Conservation (phyloP, 192 early-diverging fungal genomes). For the Dispira simplex region DNA sequence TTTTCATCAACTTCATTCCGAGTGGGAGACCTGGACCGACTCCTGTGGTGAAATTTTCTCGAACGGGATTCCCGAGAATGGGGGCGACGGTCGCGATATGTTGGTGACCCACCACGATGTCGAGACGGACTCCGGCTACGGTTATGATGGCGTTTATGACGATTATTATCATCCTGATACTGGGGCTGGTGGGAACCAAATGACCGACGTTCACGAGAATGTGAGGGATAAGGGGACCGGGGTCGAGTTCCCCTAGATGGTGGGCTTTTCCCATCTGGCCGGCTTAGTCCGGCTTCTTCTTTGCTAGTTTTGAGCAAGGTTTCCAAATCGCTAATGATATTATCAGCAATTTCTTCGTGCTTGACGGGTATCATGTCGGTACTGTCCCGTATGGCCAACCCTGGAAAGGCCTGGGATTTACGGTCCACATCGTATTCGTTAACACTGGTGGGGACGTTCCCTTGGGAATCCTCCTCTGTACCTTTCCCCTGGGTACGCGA, state of each 20-base stretch:
- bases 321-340: neutral
- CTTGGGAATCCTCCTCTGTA: conserved; percentile 2
- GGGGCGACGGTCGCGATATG: conserved; percentile 23
- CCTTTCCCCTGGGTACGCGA: neutral
- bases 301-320: conserved; percentile 16
- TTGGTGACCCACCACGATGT: conserved; percentile 10
- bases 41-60: neutral
- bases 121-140: conserved; percentile 14
- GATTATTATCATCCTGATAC: conserved; percentile 14
- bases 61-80: neutral
- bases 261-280: neutral
- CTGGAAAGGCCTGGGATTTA: conserved; percentile 57
- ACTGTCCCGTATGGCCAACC: conserved; percentile 31
- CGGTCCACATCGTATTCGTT: conserved; percentile 28
- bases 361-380: no score
- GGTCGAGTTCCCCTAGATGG: neutral
- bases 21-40: neutral
- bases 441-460: conserved; percentile 15
- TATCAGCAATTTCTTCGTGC: neutral
- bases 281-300: conserved; percentile 25
- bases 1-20: conserved; percentile 40
- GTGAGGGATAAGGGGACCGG: neutral
- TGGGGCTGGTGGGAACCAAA: conserved; percentile 13
- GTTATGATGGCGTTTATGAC: conserved; percentile 9
- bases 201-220: neutral